These are phyloP conservation scores for Dipodascus albidus DNA, from an alignment of 805 yeast genomes.

Conservation along the genomic window DNA sequence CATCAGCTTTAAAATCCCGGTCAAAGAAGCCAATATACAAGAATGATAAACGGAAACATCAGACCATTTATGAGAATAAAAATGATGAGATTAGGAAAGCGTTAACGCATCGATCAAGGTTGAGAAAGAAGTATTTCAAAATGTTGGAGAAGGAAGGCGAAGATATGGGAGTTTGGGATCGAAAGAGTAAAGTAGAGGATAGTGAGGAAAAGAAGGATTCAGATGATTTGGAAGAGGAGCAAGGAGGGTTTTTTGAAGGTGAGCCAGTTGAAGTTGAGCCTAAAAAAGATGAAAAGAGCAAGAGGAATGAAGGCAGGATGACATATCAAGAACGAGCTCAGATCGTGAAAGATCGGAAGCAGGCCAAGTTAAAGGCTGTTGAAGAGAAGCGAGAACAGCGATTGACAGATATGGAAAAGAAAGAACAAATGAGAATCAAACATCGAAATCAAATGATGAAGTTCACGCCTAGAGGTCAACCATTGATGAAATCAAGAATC, in stretches of 20 bases:
- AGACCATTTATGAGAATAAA: neutral
- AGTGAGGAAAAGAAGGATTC: conserved; percentile 12
- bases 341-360: conserved; percentile 26
- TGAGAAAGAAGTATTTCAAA: conserved; percentile 73
- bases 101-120: conserved; percentile 66
- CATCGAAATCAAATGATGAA: conserved; percentile 36
- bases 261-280: conserved; percentile 10
- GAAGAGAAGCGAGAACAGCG: conserved; percentile 30
- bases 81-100: conserved; percentile 63
- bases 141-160: conserved; percentile 63
- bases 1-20: neutral
- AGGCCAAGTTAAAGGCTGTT: conserved; percentile 13
- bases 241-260: conserved; percentile 12
- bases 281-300: conserved; percentile 1
- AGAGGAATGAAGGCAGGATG: conserved; percentile 8
- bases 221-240: conserved; percentile 8
- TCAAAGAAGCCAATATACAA: neutral
- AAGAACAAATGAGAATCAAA: conserved; percentile 29
- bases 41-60: neutral
- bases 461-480: conserved; percentile 72
- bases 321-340: conserved; percentile 26
- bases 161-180: conserved; percentile 17
- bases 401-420: conserved; percentile 30
- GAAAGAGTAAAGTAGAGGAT: conserved; percentile 3
- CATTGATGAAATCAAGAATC: conserved; percentile 83